A percentile compares a stretch with the other conserved stretches of the same genome.
These are phyloP conservation scores for Begonia loranthoides DNA, from an alignment of 306 rosid genomes.

Conservation along the genomic window DNA sequence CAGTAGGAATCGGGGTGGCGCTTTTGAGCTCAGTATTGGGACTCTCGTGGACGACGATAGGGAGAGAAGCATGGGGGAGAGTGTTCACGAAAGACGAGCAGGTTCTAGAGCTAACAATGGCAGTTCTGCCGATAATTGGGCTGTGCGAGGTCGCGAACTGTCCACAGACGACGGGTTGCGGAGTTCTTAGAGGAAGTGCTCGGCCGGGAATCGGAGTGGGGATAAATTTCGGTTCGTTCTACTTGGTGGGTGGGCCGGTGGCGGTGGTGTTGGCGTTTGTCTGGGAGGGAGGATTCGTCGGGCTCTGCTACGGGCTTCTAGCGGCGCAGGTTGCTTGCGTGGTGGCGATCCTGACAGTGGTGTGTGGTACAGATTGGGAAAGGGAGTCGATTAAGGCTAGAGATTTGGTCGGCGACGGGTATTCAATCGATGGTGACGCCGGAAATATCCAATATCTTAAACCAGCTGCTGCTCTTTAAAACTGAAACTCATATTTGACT, in stretches of 20 bases:
- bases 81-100: slow-evolving; percentile 42
- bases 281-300: slow-evolving; percentile 41
- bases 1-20: slow-evolving; percentile 37
- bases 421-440: slow-evolving; percentile 4
- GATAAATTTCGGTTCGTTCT: slow-evolving; percentile 45
- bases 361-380: slow-evolving; percentile 54
- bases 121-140: slow-evolving; percentile 49
- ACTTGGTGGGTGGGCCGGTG: slow-evolving; percentile 61
- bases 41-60: slow-evolving; percentile 33
- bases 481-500: background rate
- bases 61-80: slow-evolving; percentile 47
- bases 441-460: slow-evolving; percentile 7
- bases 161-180: slow-evolving; percentile 61
- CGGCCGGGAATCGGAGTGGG: slow-evolving; percentile 56
- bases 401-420: slow-evolving; percentile 35
- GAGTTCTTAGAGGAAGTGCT: slow-evolving; percentile 58
- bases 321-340: slow-evolving; percentile 57
- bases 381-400: slow-evolving; percentile 40
- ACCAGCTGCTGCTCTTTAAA: no score
- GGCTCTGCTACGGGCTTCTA: slow-evolving; percentile 51
- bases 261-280: slow-evolving; percentile 37
- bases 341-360: slow-evolving; percentile 32
- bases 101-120: slow-evolving; percentile 31
- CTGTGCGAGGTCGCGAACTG: slow-evolving; percentile 52
- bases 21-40: slow-evolving; percentile 33